Base-by-base conservation (phyloP, 768 basidiomycete species). In the Termitomyces titanicus region DNA sequence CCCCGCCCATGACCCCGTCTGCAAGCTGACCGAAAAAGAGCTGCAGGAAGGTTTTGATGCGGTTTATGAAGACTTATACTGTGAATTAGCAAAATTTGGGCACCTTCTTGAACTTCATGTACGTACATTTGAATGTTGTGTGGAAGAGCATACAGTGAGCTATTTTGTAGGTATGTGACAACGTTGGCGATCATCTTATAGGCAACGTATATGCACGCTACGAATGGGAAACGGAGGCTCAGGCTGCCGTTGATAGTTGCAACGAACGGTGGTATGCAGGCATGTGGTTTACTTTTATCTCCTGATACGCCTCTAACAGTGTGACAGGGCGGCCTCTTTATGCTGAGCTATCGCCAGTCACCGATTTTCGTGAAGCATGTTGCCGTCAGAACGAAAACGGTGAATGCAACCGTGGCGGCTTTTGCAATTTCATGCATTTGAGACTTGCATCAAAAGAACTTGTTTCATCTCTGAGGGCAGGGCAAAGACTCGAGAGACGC, bases 371-470 rank as follows among this genome's bases (percentile, higher is more conserved):
- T 47, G 97, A 99, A 74, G 95, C 95, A 0, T 99, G 97, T 68
- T 99, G 97, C 70, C 84, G 97, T 45, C 97, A 99, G 71, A 98
- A 99, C 64, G 97, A 99, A 70, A 90, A 98, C 63, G 97, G 97
- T 8, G 92, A 96, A 72, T 99, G 97, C 71, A 96, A 96, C 65
- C 87, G 97, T 40, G 97, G 96, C 29, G 94, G 94, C 2, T 98
- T 97, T 75, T 98, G 96, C 73, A 98, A 99, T 71, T 99, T 99
- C 68, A 97, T 98, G 93, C 95, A 98, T 74, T 77, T 98, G 33
- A 86, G 92, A 13, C 79, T 93, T 20, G 91, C 95, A 5, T 90
- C 93, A 29, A 85, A 88, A 66, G 85, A 92, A 11, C 81, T 97
- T 12, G 89, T 92, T 2, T 82, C 81, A 42, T 84, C 88, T 8